A percentile compares a stretch with the other conserved stretches of the same genome.
These are phyloP conservation scores for Podila epigama DNA, from an alignment of 192 early-diverging fungal genomes.

Conservation along the genomic window DNA sequence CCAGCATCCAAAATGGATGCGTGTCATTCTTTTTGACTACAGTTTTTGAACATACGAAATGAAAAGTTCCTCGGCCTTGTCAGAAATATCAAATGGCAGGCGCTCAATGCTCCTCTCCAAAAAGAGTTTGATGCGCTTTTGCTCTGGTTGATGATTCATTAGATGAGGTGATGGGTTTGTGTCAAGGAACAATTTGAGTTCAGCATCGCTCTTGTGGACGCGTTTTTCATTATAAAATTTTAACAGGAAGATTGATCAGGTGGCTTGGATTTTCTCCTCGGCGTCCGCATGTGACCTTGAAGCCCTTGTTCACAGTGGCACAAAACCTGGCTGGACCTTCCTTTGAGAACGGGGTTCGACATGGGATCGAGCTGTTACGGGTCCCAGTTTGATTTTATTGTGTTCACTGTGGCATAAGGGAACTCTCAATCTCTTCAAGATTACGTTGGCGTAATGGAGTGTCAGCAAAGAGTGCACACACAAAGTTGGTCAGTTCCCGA, in stretches of 20 bases:
- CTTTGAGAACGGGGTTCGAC: too few relatives aligned
- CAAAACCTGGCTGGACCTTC: too few relatives aligned
- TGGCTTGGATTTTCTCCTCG: too few relatives aligned
- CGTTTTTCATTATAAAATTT: background rate
- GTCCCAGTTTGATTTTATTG: background rate
- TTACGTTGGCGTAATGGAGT: slow-evolving; percentile 55
- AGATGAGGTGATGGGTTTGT: background rate
- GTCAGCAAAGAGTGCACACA: slow-evolving; percentile 67
- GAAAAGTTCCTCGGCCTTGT: slow-evolving; percentile 44
- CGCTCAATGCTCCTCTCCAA: slow-evolving; percentile 41
- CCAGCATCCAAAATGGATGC: too few relatives aligned
- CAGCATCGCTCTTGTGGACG: too few relatives aligned
- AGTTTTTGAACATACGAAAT: slow-evolving; percentile 37
- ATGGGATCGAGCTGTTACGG: too few relatives aligned
- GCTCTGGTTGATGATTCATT: background rate
- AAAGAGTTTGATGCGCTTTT: slow-evolving; percentile 44
- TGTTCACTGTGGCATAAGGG: slow-evolving; percentile 9
- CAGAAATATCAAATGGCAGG: slow-evolving; percentile 39
- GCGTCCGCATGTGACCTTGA: too few relatives aligned
- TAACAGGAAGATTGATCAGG: background rate
- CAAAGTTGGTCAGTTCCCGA: slow-evolving; percentile 53
- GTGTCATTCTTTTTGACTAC: too few relatives aligned
- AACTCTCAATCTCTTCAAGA: slow-evolving; percentile 58
- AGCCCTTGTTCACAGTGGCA: too few relatives aligned
- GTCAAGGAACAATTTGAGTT: background rate